Evolutionary conservation across 768 basidiomycete species (phyloP).

Genomic region (Hortiboletus campestris): DNA sequence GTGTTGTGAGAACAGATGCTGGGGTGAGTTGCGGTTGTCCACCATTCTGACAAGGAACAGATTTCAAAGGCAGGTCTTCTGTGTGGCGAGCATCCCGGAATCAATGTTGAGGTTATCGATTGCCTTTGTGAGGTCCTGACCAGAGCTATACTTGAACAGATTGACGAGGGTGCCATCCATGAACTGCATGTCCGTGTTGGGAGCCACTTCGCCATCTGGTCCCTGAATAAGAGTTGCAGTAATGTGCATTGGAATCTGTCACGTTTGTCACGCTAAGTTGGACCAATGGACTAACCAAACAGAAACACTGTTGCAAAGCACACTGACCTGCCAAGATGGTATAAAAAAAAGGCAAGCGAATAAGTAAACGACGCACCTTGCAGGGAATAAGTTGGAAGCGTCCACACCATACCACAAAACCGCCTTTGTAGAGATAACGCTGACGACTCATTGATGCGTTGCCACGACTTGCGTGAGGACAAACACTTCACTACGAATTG

Average conservation of each 20-base stretch:
- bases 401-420: slow-evolving; percentile 77
- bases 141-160: slow-evolving; percentile 70
- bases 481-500: slow-evolving; percentile 93
- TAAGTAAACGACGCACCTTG: slow-evolving; percentile 46
- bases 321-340: slow-evolving; percentile 61
- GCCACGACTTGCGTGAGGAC: slow-evolving; percentile 73
- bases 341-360: not conserved
- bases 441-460: too few relatives aligned
- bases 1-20: slow-evolving; percentile 89
- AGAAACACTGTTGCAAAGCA: slow-evolving; percentile 83
- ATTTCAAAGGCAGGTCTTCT: slow-evolving; percentile 87
- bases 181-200: slow-evolving; percentile 51
- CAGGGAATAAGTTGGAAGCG: slow-evolving; percentile 83
- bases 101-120: slow-evolving; percentile 63
- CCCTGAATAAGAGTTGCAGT: slow-evolving; percentile 74
- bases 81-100: slow-evolving; percentile 54
- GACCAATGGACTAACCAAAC: slow-evolving; percentile 82
- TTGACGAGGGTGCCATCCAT: slow-evolving; percentile 68
- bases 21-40: slow-evolving; percentile 60
- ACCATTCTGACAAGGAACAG: slow-evolving; percentile 86
- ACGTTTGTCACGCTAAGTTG: slow-evolving; percentile 68
- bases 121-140: slow-evolving; percentile 73
- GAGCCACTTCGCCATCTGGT: slow-evolving; percentile 48
- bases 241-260: slow-evolving; percentile 71
- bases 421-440: slow-evolving; percentile 70